Evolutionary conservation across 2,329 filamentous ascomycete genomes (phyloP), one percentile per base, ranked within the genome.

Genomic region (Fusarium fujikuroi): DNA sequence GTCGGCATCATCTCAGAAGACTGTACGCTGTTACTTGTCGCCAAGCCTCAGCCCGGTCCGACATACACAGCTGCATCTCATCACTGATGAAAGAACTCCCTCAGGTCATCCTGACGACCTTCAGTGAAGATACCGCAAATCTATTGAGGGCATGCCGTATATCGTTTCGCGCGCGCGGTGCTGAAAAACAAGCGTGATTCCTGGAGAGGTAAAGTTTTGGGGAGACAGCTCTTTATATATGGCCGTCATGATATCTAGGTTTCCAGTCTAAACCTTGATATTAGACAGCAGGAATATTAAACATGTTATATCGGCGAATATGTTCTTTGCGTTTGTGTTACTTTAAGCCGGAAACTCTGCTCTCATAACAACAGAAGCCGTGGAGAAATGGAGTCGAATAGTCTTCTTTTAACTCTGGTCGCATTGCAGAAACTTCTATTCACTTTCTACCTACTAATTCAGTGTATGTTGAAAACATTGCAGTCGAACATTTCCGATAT

Each of bases 1-100:
- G 12, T 32, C 18, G 8, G 9, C 9, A 62, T 62, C 57, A 63
- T 63, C 58, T 64, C 46, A 64, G 58, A 64, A 28, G 32, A 62
- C 44, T 64, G 15, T 64, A 40, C 12, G 62, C 46, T 53, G 25
- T 52, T 53, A n/a, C 39, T 53, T 63, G 14, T 64, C 58, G 39
- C 19, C 58, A 64, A 44, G 44, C 61, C 37, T 63, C 2, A 25
- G 56, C 44, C 16, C 30, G 30, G 56, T 37, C 30, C 30, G 30
- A 61, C 14, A 50, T 37, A 37, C 21, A 19, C 61, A 63, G 61
- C 56, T 43, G 5, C 43, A 46, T 61, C 56, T 63, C 44, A 64
- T 62, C 56, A 50, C 46, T 39, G 57, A 62, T 62, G 44, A 52
- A 10, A 21, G 25, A 44, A 23, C 57, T 47, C 34, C 32, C 32